Evolutionary conservation across 257 asterid species (phyloP), one percentile per base, ranked within the genome.

Genomic region (Ilex aquifolium): DNA sequence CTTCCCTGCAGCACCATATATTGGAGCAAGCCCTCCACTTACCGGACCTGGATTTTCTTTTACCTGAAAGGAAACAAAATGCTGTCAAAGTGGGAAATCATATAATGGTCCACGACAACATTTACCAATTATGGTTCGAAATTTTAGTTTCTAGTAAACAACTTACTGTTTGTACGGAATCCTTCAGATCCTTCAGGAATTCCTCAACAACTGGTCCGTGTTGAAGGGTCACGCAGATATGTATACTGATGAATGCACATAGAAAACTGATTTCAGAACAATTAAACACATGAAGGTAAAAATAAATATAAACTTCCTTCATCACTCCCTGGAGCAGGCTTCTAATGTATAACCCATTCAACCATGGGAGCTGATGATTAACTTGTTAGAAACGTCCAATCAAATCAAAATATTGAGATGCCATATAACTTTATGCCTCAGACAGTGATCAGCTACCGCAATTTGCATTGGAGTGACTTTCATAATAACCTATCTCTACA

Each of bases 1-100:
- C 82, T 76, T 90, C 36, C 97, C 99, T 5, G 99, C 99, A 32
- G 99, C 99, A 44, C 99, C 99, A 57, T 90, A 93, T 76, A 93
- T 82, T 32, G 99, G 99, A 64, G 99, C 97, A 65, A 90, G 84
- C 75, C 99, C 97, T 74, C 96, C 99, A 39, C 62, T 79, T 9
- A 82, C 63, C 17, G 96, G 99, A 32, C 99, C 97, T 52, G 99
- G 99, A 70, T 90, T 93, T 66, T 83, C 86, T 66, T 83, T 87
- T 49, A 93, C 99, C 97, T 93, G 83, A 71, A 39, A 69, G 64
- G n/a, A 42, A 39, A 17, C 56, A 63, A 63, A 56, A 44, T 44
- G 12, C 63, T 42, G 36, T 53, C 42, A 5, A 48, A 21, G 27
- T 21, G 27, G 27, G 27, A 21, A 21, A 21, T 21, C 27, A 21